These are phyloP conservation scores for Colletotrichum echinochloae DNA, from an alignment of 2,329 filamentous ascomycete genomes.

Conservation along the genomic window DNA sequence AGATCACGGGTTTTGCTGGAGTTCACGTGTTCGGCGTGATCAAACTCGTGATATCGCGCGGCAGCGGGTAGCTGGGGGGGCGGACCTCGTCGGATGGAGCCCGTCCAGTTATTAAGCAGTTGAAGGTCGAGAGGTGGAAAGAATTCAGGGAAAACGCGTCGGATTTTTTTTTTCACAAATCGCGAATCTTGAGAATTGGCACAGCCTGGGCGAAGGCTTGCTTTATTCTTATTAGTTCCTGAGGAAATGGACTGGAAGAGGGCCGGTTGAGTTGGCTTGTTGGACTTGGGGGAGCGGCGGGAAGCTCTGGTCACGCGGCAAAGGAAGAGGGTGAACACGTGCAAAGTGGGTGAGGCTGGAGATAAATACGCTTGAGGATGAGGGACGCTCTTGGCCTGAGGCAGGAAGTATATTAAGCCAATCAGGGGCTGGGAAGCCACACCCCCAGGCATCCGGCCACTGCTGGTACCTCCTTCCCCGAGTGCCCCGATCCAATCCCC, in stretches of 20 bases:
- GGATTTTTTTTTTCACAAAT: constrained; percentile 32
- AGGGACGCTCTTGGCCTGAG: constrained; percentile 35
- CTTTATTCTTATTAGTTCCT: constrained; percentile 36
- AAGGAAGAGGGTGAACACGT: constrained; percentile 54
- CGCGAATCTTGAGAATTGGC: constrained; percentile 24
- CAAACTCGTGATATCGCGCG: constrained; percentile 63
- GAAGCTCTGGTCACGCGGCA: constrained; percentile 53
- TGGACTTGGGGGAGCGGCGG: constrained; percentile 34
- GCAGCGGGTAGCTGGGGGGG: constrained; percentile 39
- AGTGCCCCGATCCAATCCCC: constrained; percentile 39
- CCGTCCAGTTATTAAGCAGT: constrained; percentile 34
- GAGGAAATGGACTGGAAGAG: constrained; percentile 5
- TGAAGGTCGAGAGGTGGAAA: constrained; percentile 16
- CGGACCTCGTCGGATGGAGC: constrained; percentile 35
- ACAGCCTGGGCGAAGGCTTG: constrained; percentile 23
- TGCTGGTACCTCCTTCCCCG: constrained; percentile 36
- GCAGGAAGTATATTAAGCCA: constrained; percentile 27
- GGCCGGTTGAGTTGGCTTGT: constrained; percentile 32
- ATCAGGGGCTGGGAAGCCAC: constrained; percentile 35
- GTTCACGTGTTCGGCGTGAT: constrained; percentile 50
- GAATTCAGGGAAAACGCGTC: constrained; percentile 1
- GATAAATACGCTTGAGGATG: constrained; percentile 49
- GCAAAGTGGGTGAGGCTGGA: constrained; percentile 53
- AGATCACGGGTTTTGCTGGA: constrained; percentile 58
- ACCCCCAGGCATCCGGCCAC: constrained; percentile 16